These are phyloP conservation scores for Phytophthora europaea DNA, from an alignment of 352 stramenopile genomes.

Conservation along the genomic window DNA sequence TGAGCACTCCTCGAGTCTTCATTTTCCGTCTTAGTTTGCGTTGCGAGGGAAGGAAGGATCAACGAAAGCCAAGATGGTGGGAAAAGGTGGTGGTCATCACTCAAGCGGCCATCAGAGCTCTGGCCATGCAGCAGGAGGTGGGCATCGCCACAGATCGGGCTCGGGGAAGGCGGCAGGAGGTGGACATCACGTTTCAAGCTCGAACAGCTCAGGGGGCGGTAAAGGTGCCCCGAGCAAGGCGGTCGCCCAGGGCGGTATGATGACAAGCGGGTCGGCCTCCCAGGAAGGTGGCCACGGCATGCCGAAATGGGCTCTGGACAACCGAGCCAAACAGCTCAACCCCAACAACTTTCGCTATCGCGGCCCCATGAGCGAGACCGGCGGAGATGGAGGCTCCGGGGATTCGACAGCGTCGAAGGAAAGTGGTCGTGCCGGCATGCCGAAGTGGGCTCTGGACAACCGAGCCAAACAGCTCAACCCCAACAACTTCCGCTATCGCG, in stretches of 20 bases:
- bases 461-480: conserved; percentile 42
- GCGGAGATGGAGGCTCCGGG: too few relatives aligned
- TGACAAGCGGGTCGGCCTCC: too few relatives aligned
- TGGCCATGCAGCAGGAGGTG: neutral
- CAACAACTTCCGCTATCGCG: conserved; percentile 34
- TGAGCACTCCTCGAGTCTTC: neutral
- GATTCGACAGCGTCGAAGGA: neutral
- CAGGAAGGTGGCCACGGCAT: neutral
- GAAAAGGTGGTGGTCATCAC: conserved; percentile 1
- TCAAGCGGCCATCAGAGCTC: neutral
- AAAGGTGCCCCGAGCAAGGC: neutral
- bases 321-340: conserved; percentile 41
- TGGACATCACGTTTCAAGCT: neutral
- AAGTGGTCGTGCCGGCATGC: neutral
- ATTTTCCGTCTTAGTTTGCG: neutral
- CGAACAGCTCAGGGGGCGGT: neutral
- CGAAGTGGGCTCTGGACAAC: conserved; percentile 34
- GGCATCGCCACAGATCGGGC: neutral
- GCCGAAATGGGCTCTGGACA: conserved; percentile 32
- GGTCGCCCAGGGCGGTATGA: neutral
- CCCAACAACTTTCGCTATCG: conserved; percentile 35
- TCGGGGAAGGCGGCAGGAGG: neutral
- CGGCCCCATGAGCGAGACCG: neutral
- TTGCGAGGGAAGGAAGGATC: neutral
- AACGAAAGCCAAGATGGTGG: neutral